Evolutionary conservation across 2,329 filamentous ascomycete genomes (phyloP), one percentile per base, ranked within the genome.

Genomic region (Fusarium sterilihyphosum): DNA sequence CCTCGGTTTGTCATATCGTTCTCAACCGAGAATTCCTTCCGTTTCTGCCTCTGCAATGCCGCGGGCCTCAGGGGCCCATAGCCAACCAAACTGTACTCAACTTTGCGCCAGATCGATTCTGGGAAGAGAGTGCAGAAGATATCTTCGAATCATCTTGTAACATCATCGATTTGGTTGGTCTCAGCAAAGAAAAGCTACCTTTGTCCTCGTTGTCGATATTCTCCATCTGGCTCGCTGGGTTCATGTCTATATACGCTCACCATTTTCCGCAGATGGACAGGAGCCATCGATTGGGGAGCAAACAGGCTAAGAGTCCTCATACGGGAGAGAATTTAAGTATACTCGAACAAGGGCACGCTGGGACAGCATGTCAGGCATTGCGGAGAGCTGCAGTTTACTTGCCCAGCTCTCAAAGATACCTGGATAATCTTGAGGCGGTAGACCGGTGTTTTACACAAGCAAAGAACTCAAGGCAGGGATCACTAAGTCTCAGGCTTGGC

Each of bases 261-360:
- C 89, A 91, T 77, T 94, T 94, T 65, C 90, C 91, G 0, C 87
- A 89, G 65, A 93, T 94, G 90, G 92, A 94, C 74, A 84, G 84
- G 3, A 82, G 88, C 17, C 82, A 61, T 40, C 47, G 61, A 20
- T 65, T 73, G 61, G 43, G 47, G 17, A 63, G 57, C 24, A 46
- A 40, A 44, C 66, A 58, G 38, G 49, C 56, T 29, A 49, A 52
- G n/a, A 61, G 66, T 10, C 40, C 53, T 20, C 29, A 43, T 5
- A 26, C 31, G 16, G 57, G 44, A n/a, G 70, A 62, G 20, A 61
- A 52, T 5, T 9, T 49, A 35, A 68, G 52, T 33, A 50, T 66
- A 6, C 29, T 70, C 5, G 61, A 70, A 44, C 64, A 64, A 5
- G 60, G 37, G 16, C 61, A 65, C 16, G 67, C 60, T 17, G 75